These are phyloP conservation scores for Chaetoceros muelleri DNA, from an alignment of 108 stramenopile genomes.

Conservation along the genomic window DNA sequence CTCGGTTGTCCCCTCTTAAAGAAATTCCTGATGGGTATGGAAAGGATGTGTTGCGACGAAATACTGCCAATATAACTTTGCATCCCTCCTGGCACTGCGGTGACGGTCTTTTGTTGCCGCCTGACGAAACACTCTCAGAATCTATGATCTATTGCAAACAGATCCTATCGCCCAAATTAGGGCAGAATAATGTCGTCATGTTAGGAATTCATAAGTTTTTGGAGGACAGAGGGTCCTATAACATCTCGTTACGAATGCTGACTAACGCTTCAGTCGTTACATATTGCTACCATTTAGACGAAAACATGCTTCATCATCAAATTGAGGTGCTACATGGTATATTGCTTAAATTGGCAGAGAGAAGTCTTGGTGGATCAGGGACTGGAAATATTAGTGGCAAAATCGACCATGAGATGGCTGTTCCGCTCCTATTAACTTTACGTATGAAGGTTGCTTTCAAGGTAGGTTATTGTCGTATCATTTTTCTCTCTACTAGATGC, in stretches of 20 bases:
- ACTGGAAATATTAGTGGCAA: constrained; percentile 58
- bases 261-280: neutral
- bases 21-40: neutral
- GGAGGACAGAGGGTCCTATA: constrained; percentile 48
- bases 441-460: constrained; percentile 67
- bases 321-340: constrained; percentile 7
- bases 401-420: constrained; percentile 57
- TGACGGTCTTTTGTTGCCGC: constrained; percentile 74
- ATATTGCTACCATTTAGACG: neutral
- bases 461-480: no score
- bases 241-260: constrained; percentile 40
- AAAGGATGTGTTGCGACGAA: constrained; percentile 7
- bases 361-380: constrained; percentile 64
- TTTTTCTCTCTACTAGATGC: no score
- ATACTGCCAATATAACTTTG: constrained; percentile 22
- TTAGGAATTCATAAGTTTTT: constrained; percentile 27
- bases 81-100: constrained; percentile 76
- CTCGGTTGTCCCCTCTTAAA: constrained; percentile 8
- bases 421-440: constrained; percentile 46
- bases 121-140: constrained; percentile 29
- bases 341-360: constrained; percentile 25
- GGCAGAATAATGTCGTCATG: neutral
- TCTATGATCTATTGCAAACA: constrained; percentile 41
- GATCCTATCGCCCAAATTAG: constrained; percentile 20
- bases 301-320: neutral